Evolutionary conservation across 352 stramenopile genomes (phyloP), one percentile per base, ranked within the genome.

Genomic region (Blastocystis sp.): DNA sequence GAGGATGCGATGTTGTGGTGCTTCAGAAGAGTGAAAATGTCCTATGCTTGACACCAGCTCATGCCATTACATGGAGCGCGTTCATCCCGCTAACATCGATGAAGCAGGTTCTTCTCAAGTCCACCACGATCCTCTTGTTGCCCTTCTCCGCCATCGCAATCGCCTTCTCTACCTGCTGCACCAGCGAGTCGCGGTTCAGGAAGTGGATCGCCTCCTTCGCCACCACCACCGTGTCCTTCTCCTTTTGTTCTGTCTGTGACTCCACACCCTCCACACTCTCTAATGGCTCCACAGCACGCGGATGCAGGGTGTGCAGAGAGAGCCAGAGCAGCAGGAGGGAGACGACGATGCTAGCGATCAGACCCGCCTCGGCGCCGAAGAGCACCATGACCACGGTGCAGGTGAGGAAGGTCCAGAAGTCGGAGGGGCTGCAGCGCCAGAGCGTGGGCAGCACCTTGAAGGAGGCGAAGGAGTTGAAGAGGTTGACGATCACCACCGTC

Each of bases 401-500:
- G 9, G 24, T 11, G 19, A 21, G 24, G 24, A 71, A 71, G 43
- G 24, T 71, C 64, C 64, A 71, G 43, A 71, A 71, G 43, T 71
- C 64, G 43, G 64, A 38, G 7, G 6, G 40, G 43, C 24, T 40
- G 43, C 14, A 40, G 43, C 64, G 64, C 21, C 48, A 71, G 64
- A 71, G 17, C 19, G 21, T 21, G 14, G 64, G 64, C 21, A 71
- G 64, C 11, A 42, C 2, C n/a, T 19, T 2, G 24, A 71, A 71
- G 34, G 24, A 38, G 40, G 40, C 48, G 57, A 81, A 81, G 45
- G 66, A 54, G n/a, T 45, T 66, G 45, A 68, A 34, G 52, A 81
- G 48, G 43, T 81, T 81, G 45, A 65, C 57, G 54, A 81, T 81
- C 48, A 81, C 71, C 34, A 81, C 66, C 38, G 71, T 54, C 4